These are phyloP conservation scores for Fragaria ananassa DNA, from an alignment of 306 rosid genomes.

Conservation along the genomic window DNA sequence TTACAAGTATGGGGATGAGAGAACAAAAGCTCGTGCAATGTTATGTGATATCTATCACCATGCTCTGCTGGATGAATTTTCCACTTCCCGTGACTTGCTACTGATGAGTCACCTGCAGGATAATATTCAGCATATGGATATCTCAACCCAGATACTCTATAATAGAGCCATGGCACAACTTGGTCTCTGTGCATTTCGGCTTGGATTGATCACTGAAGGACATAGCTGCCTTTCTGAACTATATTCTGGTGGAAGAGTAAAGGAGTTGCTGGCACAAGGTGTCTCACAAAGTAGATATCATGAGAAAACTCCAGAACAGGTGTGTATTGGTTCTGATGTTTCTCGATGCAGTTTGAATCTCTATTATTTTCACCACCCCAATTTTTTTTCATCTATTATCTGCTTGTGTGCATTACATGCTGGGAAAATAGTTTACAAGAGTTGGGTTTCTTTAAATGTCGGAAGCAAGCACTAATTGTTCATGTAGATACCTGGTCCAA, in stretches of 20 bases:
- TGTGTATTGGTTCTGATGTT: constrained; percentile 15
- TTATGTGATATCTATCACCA: constrained; percentile 97
- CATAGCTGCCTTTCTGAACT: constrained; percentile 90
- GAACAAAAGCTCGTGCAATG: constrained; percentile 95
- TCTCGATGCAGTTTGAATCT: background rate
- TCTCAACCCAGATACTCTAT: constrained; percentile 90
- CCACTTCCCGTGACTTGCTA: constrained; percentile 76
- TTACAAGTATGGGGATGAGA: constrained; percentile 84
- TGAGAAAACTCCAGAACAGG: constrained; percentile 99
- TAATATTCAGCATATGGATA: constrained; percentile 80
- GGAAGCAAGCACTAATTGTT: background rate
- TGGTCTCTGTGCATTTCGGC: constrained; percentile 88
- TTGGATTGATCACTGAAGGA: constrained; percentile 72
- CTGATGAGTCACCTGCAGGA: constrained; percentile 99
- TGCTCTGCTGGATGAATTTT: constrained; percentile 81
- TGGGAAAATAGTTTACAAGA: background rate
- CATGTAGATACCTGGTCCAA: background rate
- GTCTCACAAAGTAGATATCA: constrained; percentile 91
- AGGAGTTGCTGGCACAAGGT: constrained; percentile 96
- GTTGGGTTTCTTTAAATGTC: too few relatives aligned
- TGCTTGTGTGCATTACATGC: background rate
- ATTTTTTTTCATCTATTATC: background rate
- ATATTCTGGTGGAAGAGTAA: constrained; percentile 97
- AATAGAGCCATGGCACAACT: constrained; percentile 94
- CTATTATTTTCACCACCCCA: background rate